Percentiles rank a stretch among this genome's conserved stretches.
Conservation (phyloP, 2,329 filamentous ascomycete genomes). For the Chaetomiaceae sp. region DNA sequence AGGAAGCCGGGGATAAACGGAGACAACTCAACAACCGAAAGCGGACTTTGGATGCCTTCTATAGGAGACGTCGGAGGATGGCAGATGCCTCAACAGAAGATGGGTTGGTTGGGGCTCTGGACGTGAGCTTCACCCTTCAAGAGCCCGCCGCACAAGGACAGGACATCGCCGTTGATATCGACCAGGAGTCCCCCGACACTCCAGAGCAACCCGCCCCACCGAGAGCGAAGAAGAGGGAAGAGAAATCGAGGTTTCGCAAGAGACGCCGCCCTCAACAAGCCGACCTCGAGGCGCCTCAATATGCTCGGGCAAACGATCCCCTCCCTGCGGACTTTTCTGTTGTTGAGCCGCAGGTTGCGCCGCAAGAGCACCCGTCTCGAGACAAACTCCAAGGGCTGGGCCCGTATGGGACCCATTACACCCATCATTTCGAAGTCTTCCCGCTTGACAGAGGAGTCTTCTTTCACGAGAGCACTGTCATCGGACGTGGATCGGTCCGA, state of each 20-base stretch:
- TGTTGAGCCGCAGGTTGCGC: constrained; percentile 20
- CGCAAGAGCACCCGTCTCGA: constrained; percentile 18
- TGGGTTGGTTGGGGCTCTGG: not conserved
- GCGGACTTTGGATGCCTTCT: constrained; percentile 50
- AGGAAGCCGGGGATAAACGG: constrained; percentile 33
- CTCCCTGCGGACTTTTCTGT: constrained; percentile 32
- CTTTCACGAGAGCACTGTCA: constrained; percentile 55
- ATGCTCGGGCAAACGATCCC: constrained; percentile 50
- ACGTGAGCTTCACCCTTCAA: constrained; percentile 9
- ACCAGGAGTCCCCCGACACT: too few relatives aligned
- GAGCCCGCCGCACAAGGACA: not conserved
- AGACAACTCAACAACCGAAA: constrained; percentile 48
- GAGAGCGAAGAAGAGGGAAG: constrained; percentile 4
- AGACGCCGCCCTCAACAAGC: constrained; percentile 39
- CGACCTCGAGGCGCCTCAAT: constrained; percentile 49
- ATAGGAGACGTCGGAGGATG: constrained; percentile 36
- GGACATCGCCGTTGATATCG: not conserved
- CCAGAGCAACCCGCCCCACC: too few relatives aligned
- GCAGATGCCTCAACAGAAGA: constrained; percentile 7
- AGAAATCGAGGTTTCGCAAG: constrained; percentile 40
- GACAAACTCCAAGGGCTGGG: constrained; percentile 50
- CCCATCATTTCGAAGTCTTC: constrained; percentile 58
- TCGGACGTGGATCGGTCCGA: constrained; percentile 50
- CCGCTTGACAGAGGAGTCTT: constrained; percentile 51
- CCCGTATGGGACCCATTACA: constrained; percentile 57